Conservation (phyloP, 345 rosid species). For the Syzygium aqueum region DNA sequence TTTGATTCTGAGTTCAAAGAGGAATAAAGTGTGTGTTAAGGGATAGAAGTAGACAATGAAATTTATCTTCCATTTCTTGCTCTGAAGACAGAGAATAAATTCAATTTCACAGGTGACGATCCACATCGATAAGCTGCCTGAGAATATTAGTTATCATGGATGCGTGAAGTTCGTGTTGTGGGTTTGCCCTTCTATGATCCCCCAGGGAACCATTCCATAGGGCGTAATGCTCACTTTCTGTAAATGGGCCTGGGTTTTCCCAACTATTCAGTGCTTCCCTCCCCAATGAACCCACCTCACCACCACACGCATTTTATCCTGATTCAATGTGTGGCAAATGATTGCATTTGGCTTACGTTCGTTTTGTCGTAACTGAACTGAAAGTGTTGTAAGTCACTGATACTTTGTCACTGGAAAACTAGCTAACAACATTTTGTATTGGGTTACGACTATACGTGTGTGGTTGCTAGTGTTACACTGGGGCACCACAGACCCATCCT, state of each 20-base stretch:
- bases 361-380: background rate
- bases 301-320: background rate
- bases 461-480: background rate
- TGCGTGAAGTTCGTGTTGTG: background rate
- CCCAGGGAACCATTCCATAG: background rate
- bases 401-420: background rate
- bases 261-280: background rate
- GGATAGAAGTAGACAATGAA: background rate
- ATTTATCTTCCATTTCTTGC: background rate
- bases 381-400: background rate
- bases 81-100: background rate
- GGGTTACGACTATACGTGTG: background rate
- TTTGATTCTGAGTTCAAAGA: background rate
- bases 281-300: background rate
- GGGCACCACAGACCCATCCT: background rate
- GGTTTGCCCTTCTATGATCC: background rate
- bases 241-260: background rate
- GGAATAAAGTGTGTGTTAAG: background rate
- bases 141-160: background rate
- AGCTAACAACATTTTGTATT: background rate
- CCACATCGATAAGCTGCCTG: background rate
- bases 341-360: background rate
- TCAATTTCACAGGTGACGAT: background rate
- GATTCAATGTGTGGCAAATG: background rate
- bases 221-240: background rate